phyloP scores from a whole-genome alignment of 2,329 filamentous ascomycete species.

The Emmonsia crescens region DNA sequence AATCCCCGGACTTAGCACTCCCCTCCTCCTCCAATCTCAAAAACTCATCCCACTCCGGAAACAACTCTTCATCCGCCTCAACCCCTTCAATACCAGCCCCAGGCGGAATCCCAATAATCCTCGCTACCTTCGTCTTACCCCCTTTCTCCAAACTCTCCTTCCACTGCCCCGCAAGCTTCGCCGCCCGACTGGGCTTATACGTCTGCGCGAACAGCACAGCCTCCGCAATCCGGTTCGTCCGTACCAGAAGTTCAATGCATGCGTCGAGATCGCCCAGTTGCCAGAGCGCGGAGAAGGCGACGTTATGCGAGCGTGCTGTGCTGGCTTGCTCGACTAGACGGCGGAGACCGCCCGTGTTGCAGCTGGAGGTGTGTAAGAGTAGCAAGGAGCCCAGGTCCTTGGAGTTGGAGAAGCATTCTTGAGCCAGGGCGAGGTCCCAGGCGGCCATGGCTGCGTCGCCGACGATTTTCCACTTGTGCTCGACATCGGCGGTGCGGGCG shows the following conservation, averaged over 20 bases:
- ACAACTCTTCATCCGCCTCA: slow-evolving; percentile 59
- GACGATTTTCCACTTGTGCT: slow-evolving; percentile 98
- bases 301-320: slow-evolving; percentile 71
- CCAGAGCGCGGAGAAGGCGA: slow-evolving; percentile 87
- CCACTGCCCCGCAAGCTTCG: slow-evolving; percentile 62
- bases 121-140: slow-evolving; percentile 75
- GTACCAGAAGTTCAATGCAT: slow-evolving; percentile 67
- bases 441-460: slow-evolving; percentile 77
- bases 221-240: slow-evolving; percentile 71
- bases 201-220: slow-evolving; percentile 89
- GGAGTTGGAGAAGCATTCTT: slow-evolving; percentile 85
- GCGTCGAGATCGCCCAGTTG: slow-evolving; percentile 70
- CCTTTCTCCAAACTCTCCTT: slow-evolving; percentile 71
- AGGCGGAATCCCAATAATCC: slow-evolving; percentile 70
- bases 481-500: slow-evolving; percentile 69
- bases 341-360: slow-evolving; percentile 62
- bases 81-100: slow-evolving; percentile 45
- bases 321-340: slow-evolving; percentile 65
- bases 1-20: slow-evolving; percentile 30
- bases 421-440: slow-evolving; percentile 80
- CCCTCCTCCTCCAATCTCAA: slow-evolving; percentile 68
- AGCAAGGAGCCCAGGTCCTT: slow-evolving; percentile 84
- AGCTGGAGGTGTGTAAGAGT: slow-evolving; percentile 77
- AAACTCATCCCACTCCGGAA: slow-evolving; percentile 94
- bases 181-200: slow-evolving; percentile 73